Percentiles rank a stretch among this genome's conserved stretches.
Conservation (phyloP, 805 yeast species). For the Blastobotrys peoriensis region DNA sequence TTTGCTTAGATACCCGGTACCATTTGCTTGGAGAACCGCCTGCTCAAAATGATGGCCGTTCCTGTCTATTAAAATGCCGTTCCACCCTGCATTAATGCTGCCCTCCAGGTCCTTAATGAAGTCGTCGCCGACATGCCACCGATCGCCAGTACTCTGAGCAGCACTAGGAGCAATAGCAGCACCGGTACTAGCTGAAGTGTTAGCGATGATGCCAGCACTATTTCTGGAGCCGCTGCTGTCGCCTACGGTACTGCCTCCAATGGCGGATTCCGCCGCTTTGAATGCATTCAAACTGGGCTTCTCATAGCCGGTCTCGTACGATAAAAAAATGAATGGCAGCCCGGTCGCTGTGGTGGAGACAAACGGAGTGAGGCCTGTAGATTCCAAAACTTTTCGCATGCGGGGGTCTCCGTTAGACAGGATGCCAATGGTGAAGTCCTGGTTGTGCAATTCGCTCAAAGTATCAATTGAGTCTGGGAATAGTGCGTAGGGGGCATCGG, state of each 20-base stretch:
- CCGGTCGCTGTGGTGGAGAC: not conserved
- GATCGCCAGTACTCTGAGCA: not conserved
- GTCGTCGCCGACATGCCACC: conserved; percentile 23
- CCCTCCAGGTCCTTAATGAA: conserved; percentile 15
- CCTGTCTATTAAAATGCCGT: conserved; percentile 17
- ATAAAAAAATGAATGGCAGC: conserved; percentile 7
- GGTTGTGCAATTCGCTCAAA: conserved; percentile 1
- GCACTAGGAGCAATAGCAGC: not conserved
- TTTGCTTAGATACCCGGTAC: not conserved
- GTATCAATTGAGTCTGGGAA: conserved; percentile 14
- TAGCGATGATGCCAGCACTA: too few relatives aligned
- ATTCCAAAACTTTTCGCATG: conserved; percentile 11
- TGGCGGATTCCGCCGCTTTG: conserved; percentile 1
- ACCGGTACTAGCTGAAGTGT: too few relatives aligned
- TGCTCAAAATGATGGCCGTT: conserved; percentile 1
- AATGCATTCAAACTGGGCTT: conserved; percentile 18
- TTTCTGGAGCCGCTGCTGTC: too few relatives aligned
- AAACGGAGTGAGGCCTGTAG: conserved; percentile 9
- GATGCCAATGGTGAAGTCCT: conserved; percentile 11
- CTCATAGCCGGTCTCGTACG: conserved; percentile 19
- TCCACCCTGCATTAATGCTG: conserved; percentile 19
- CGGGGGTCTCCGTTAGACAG: conserved; percentile 20
- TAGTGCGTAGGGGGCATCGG: conserved; percentile 12
- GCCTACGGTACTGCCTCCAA: not conserved
- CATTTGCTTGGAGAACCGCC: not conserved